Evolutionary conservation across 2,329 filamentous ascomycete genomes (phyloP).

Genomic region (Elsinoe fawcettii): DNA sequence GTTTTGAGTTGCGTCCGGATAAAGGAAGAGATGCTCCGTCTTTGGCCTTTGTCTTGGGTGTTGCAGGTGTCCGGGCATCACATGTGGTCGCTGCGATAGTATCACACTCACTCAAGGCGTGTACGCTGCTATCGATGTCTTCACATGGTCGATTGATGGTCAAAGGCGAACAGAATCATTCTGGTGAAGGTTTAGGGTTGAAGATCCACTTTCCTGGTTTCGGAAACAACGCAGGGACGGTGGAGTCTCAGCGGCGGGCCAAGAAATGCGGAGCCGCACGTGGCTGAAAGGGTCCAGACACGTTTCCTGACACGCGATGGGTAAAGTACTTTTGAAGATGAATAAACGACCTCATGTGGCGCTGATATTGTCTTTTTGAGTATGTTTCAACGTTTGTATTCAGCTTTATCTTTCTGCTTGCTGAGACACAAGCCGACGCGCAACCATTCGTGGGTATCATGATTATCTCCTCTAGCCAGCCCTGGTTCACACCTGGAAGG

Average conservation of each 20-base stretch:
- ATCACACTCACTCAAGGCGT: too few species aligned
- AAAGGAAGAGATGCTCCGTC: neutral
- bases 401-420: too few species aligned
- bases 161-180: neutral
- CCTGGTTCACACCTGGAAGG: too few species aligned
- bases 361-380: neutral
- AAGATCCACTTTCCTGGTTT: conserved; percentile 5
- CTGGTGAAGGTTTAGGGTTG: neutral
- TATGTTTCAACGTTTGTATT: too few species aligned
- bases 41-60: neutral
- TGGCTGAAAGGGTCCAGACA: conserved; percentile 9
- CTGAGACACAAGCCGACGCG: too few species aligned
- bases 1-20: conserved; percentile 8
- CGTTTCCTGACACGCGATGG: neutral
- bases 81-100: neutral
- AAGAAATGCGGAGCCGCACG: conserved; percentile 1
- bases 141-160: neutral
- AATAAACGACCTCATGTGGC: neutral
- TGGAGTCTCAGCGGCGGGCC: neutral
- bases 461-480: neutral
- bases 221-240: neutral
- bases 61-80: neutral
- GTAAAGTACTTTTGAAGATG: neutral
- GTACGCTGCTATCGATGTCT: too few species aligned
- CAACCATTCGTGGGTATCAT: neutral